Percentiles rank a stretch among this genome's conserved stretches.
Conservation (phyloP, 2,329 filamentous ascomycete species). For the Albifimbria verrucaria region DNA sequence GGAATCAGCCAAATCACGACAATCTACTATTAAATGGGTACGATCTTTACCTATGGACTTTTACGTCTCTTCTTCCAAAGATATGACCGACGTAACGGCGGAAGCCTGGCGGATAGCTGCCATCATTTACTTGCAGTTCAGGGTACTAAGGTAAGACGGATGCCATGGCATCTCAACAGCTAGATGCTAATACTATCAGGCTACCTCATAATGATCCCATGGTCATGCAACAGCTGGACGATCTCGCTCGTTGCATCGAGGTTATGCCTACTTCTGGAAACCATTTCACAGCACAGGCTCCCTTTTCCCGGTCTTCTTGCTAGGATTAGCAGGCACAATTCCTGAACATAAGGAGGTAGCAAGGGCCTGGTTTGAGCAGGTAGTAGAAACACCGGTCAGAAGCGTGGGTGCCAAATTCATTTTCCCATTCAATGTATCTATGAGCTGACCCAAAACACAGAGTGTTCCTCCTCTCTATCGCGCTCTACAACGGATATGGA, state of each 20-base stretch:
- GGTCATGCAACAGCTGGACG: conserved; percentile 26
- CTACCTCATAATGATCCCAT: conserved; percentile 33
- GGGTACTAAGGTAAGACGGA: conserved; percentile 35
- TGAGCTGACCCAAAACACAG: conserved; percentile 16
- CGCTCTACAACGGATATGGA: conserved; percentile 29
- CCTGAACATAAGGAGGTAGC: conserved; percentile 25
- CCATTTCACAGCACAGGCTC: conserved; percentile 39
- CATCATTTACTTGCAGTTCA: conserved; percentile 36
- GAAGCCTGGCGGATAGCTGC: conserved; percentile 38
- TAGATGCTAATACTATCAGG: conserved; percentile 17
- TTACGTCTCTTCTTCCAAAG: conserved; percentile 21
- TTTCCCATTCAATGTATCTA: conserved; percentile 7
- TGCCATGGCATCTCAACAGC: no score
- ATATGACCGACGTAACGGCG: conserved; percentile 38
- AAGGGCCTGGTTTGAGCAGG: conserved; percentile 31
- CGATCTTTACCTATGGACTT: conserved; percentile 16
- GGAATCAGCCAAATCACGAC: conserved; percentile 12
- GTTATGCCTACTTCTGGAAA: conserved; percentile 39
- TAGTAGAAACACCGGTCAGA: conserved; percentile 32
- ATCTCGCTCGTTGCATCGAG: conserved; percentile 33
- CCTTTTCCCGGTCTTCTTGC: conserved; percentile 38
- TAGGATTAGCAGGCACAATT: conserved; percentile 31
- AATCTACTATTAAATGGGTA: conserved; percentile 26
- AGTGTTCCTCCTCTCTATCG: conserved; percentile 36
- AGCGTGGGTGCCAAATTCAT: conserved; percentile 32